phyloP scores from a whole-genome alignment of 2,329 filamentous ascomycete genomes.

The Hypomyces perniciosus region DNA sequence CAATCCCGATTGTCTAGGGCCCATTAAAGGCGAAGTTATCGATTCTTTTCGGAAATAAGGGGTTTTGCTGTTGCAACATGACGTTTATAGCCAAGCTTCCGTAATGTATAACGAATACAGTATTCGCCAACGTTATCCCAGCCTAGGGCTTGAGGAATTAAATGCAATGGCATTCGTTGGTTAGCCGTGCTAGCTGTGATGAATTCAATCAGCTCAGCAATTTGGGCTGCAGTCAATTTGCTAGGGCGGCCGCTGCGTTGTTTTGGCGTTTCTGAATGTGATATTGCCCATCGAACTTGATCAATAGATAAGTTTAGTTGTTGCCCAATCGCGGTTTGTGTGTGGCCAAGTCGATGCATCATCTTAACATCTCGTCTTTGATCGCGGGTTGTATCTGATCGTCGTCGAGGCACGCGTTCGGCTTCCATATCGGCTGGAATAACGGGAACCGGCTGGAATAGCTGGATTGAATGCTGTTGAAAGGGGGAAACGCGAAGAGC shows the following conservation, averaged over 20 bases:
- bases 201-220: not conserved
- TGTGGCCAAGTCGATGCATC: constrained; percentile 7
- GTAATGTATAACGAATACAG: constrained; percentile 6
- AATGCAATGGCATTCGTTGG: constrained; percentile 3
- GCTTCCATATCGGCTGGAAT: no score
- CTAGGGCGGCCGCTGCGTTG: not conserved
- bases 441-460: no score
- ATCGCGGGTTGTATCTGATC: constrained; percentile 6
- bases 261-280: constrained; percentile 6
- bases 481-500: no score
- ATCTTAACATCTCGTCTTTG: constrained; percentile 5
- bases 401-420: not conserved
- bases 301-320: constrained; percentile 3
- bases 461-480: no score
- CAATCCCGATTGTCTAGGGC: no score
- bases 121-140: constrained; percentile 8
- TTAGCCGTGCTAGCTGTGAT: constrained; percentile 3
- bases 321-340: constrained; percentile 2
- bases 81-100: constrained; percentile 1
- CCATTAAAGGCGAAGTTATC: no score
- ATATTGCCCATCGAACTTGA: constrained; percentile 5
- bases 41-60: no score
- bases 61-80: no score
- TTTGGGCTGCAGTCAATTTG: constrained; percentile 3
- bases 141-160: constrained; percentile 3